Evolutionary conservation across 2,329 filamentous ascomycete genomes (phyloP), one percentile per base, ranked within the genome.

Genomic region (Arthrobotrys megalospora): DNA sequence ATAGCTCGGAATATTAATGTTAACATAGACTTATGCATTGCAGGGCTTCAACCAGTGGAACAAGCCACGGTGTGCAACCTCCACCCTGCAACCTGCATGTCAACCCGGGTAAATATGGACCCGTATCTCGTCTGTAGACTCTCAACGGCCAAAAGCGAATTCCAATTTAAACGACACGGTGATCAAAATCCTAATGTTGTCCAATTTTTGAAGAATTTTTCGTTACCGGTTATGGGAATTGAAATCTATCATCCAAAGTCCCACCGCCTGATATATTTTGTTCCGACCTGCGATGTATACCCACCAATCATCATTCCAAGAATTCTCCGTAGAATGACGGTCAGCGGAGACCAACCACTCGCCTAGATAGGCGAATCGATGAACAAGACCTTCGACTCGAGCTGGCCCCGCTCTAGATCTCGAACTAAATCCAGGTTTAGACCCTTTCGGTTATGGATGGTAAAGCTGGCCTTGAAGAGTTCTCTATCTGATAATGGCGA

Each of bases 281-380:
- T 73, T 73, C 69, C 69, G 69, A 73, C 16, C 24, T 66, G 69
- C 69, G 69, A 73, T 73, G 16, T 65, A 41, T 24, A 47, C 19
- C 28, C n/a, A 34, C 69, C 41, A 65, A 73, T 73, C 34, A 60
- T 14, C 24, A 16, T 21, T 12, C 47, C 16, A 28, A 47, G 50
- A 73, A 66, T 16, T 10, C 48, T 63, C 68, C 69, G 68, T 45
- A 19, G 12, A 32, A 36, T 28, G 7, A 28, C 36, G 68, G 68
- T 34, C n/a, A 19, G 28, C 16, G 47, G 41, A 60, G 41, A 32
- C 69, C 48, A 73, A 24, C 58, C 60, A 71, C 60, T 73, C 62
- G 69, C 69, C 62, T 66, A 71, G 60, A 73, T 73, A 73, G 69
- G 60, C 69, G 69, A 73, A 63, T 53, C 14, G 45, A 73, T 47